Base-by-base conservation (phyloP, 441 rosid species). In the Adansonia gregorii region DNA sequence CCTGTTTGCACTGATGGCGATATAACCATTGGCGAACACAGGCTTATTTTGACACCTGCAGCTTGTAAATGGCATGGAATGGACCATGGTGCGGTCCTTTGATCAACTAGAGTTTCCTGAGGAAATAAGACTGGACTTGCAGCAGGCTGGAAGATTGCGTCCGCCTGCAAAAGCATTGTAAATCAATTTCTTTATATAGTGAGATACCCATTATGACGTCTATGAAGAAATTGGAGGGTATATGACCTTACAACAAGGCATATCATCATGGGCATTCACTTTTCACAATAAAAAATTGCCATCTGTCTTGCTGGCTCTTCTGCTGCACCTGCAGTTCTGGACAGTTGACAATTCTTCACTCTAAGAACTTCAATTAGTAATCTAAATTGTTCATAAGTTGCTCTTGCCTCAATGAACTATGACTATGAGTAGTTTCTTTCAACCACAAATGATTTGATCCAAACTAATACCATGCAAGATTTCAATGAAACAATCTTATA, bases 211-310 rank as follows among this genome's bases (percentile, higher is more conserved):
- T 15, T 27, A 52, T 27, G 69, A 45, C 27, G 12, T 46, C 48
- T 52, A 60, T 27, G 2, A 55, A 56, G 49, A 48, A 75, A 75
- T 15, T 10, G 14, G 8, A 67, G 55, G 20, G 49, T 64, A 58
- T 48, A 51, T 78, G 80, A 84, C 89, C 89, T 82, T 82, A 45
- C 72, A 83, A 43, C 77, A 67, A 46, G 87, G 79, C 63, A 86
- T 76, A 68, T 78, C 80, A 78, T 84, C 87, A 59, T 84, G 84
- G 51, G 82, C 85, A 73, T 82, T 86, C 72, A 86, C 85, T 76
- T 86, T 79, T 48, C 89, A 73, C 84, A 41, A 77, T 86, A 86
- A 78, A 86, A 84, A 64, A 86, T 84, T 12, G 89, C 77, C 89
- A 86, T 82, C 74, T 86, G 89, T 61, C 84, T 82, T 20, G 61